Conservation (phyloP, 139 green algal species). For the Chlorella sorokiniana region DNA sequence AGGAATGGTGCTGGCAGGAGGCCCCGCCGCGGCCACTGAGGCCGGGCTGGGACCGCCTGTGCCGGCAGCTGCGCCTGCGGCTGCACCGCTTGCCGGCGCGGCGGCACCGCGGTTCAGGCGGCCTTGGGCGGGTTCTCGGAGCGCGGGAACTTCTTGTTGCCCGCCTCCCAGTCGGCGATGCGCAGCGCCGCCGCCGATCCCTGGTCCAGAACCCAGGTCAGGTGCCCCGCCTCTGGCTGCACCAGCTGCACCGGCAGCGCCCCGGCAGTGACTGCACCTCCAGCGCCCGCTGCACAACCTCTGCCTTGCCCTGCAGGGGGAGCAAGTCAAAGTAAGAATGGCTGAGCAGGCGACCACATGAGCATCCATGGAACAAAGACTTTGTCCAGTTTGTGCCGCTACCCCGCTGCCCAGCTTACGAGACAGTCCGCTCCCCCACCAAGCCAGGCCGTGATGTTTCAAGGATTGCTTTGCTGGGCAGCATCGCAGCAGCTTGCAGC, state of each 20-base stretch:
- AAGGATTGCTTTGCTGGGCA: no score
- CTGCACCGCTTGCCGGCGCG: not conserved
- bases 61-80: not conserved
- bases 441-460: no score
- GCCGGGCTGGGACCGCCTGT: not conserved
- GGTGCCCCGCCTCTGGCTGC: constrained; percentile 53
- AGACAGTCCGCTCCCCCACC: no score
- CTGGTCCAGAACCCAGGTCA: constrained; percentile 64
- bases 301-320: constrained; percentile 65
- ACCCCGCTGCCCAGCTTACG: not conserved
- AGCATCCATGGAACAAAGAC: no score
- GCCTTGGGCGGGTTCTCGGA: constrained; percentile 39
- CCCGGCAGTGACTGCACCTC: constrained; percentile 88
- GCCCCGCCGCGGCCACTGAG: no score
- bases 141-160: constrained; percentile 71
- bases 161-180: constrained; percentile 67
- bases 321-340: not conserved
- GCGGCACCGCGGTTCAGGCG: constrained; percentile 11
- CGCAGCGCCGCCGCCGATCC: constrained; percentile 62
- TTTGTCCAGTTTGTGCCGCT: not conserved
- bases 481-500: not conserved
- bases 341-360: not conserved
- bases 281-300: constrained; percentile 86
- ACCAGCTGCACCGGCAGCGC: constrained; percentile 90
- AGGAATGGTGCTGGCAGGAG: no score